Base-by-base conservation (phyloP, 2,329 filamentous ascomycete genomes). In the Cadophora luteo-olivacea region DNA sequence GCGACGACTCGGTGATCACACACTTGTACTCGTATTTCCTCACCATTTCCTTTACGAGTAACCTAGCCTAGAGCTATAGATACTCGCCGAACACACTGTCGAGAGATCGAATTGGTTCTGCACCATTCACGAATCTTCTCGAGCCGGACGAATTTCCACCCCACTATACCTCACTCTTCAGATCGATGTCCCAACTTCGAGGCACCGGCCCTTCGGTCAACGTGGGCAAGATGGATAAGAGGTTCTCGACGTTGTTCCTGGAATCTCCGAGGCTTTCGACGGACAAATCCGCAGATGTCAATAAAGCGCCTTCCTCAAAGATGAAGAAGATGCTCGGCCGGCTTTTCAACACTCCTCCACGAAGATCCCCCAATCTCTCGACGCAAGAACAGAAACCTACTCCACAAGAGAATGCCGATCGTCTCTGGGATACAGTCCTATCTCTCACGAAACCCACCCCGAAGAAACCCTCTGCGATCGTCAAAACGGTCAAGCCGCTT, bases 181-280 rank as follows among this genome's bases (percentile, higher is more conserved):
- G 24, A 48, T 62, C 32, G 41, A 62, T 33, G 25, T 32, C 38
- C 16, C 45, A 63, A 52, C n/a, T 51, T 22, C 29, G 61, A 63
- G 48, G 60, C 3, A 25, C 5, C 12, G 48, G 61, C 12, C 61
- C 25, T 14, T 25, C 45, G 32, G 29, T 52, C 29, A 52, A 52
- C 38, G 25, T 54, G 12, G 33, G 33, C 45, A 63, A 54, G 16
- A 65, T 68, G 62, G 55, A 65, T 29, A 58, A 61, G 32, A 49
- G 62, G 3, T 68, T 61, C 55, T 65, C 66, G 32, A 57, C 62
- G 4, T 25, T 68, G 22, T 62, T 65, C 38, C 45, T 65, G 16
- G 61, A 57, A 22, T 32, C 61, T 29, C 45, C 52, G 32, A 29
- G 52, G 9, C 24, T 60, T 1, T 38, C 55, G 4, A n/a, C 55